Evolutionary conservation across 805 yeast species (phyloP).

Genomic region (Barnettozyma vustinii): DNA sequence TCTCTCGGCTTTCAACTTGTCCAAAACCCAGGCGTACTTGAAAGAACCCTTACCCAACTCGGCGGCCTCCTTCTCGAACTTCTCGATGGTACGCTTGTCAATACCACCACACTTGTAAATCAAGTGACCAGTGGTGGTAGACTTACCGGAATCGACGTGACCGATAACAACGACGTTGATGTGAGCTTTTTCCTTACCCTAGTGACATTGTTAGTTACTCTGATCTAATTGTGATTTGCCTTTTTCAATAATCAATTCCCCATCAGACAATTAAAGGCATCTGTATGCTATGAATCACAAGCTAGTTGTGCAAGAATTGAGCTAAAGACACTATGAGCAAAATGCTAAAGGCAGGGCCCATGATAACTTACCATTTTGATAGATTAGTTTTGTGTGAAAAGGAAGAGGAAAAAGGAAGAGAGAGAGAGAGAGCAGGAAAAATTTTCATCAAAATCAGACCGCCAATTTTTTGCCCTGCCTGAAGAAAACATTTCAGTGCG

Average conservation of each 20-base stretch:
- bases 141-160: slow-evolving; percentile 99
- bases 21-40: slow-evolving; percentile 98
- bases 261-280: neutral
- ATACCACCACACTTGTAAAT: slow-evolving; percentile 99
- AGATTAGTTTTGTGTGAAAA: neutral
- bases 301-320: neutral
- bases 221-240: neutral
- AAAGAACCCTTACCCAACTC: slow-evolving; percentile 97
- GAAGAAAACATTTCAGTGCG: neutral
- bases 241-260: neutral
- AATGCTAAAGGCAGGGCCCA: neutral
- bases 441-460: slow-evolving; percentile 1
- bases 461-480: neutral
- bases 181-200: slow-evolving; percentile 96
- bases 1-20: slow-evolving; percentile 94
- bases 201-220: slow-evolving; percentile 11
- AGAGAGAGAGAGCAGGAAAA: slow-evolving; percentile 3
- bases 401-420: neutral
- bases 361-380: slow-evolving; percentile 6
- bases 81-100: slow-evolving; percentile 97
- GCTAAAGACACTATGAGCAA: neutral
- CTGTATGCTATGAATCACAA: neutral
- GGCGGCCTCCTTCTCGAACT: slow-evolving; percentile 98
- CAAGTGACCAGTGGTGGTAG: slow-evolving; percentile 99
- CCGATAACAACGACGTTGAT: slow-evolving; percentile 99